These are phyloP conservation scores for Blastocystis sp. DNA, from an alignment of 352 stramenopile genomes.

Conservation along the genomic window DNA sequence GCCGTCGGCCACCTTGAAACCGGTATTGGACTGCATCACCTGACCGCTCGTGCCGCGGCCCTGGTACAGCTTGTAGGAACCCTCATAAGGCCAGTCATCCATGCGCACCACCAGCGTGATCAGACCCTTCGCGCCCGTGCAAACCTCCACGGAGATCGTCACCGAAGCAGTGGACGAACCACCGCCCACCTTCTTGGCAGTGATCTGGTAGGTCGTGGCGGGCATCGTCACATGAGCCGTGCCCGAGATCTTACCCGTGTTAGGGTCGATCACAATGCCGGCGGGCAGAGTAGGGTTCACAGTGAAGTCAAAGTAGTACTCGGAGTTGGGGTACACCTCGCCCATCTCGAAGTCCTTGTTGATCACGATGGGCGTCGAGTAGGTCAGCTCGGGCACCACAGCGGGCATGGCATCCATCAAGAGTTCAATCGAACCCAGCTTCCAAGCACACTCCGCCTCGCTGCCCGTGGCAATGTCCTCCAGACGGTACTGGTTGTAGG, in stretches of 20 bases:
- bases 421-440: neutral
- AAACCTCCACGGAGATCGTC: neutral
- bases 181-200: neutral
- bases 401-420: neutral
- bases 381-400: neutral
- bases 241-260: constrained; percentile 25
- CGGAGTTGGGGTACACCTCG: constrained; percentile 1
- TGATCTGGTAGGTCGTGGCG: neutral
- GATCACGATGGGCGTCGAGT: neutral
- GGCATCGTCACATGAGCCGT: neutral
- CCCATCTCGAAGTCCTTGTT: constrained; percentile 35
- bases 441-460: neutral
- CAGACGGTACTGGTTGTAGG: neutral
- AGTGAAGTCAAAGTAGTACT: constrained; percentile 11
- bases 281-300: no score
- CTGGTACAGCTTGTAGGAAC: neutral
- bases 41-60: neutral
- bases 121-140: neutral
- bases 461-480: neutral
- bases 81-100: neutral
- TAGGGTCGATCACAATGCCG: neutral
- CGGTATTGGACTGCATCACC: neutral
- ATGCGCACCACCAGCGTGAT: constrained; percentile 6
- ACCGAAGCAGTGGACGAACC: neutral
- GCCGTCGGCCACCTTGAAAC: neutral